Percentiles rank a stretch among this genome's conserved stretches.
phyloP scores from a whole-genome alignment of 805 yeast genomes.

The Suhomyces prunicola region DNA sequence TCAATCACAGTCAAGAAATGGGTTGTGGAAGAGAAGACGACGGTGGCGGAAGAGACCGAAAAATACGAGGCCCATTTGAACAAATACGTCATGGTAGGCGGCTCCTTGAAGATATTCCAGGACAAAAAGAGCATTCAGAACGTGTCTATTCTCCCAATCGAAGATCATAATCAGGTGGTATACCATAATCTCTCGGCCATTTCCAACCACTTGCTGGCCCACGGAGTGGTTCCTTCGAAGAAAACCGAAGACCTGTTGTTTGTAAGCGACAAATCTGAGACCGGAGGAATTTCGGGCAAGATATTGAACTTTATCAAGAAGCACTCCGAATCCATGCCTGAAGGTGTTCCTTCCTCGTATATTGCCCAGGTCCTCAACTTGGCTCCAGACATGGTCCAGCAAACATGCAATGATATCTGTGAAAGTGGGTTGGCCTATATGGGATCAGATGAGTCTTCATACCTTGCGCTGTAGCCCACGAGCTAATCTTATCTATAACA shows the following conservation, averaged over 20 bases:
- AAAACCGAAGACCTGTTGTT: constrained; percentile 19
- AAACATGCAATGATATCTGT: constrained; percentile 50
- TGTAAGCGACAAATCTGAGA: constrained; percentile 21
- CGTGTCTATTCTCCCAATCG: constrained; percentile 54
- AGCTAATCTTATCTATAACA: background rate
- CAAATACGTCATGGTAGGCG: constrained; percentile 57
- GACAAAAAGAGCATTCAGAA: constrained; percentile 64
- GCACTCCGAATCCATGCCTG: constrained; percentile 57
- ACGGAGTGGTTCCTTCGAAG: constrained; percentile 37
- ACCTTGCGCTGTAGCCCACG: background rate
- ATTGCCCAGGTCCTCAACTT: constrained; percentile 57
- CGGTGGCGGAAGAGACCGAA: constrained; percentile 29
- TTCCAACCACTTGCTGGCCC: constrained; percentile 48
- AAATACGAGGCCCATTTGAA: constrained; percentile 41
- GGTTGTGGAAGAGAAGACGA: constrained; percentile 38
- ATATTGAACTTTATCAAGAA: constrained; percentile 48
- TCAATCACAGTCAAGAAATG: constrained; percentile 59
- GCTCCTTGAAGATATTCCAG: constrained; percentile 51
- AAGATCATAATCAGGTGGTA: constrained; percentile 63
- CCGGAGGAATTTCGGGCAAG: constrained; percentile 34
- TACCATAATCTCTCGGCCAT: constrained; percentile 68
- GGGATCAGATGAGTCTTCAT: constrained; percentile 57
- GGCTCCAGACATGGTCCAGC: constrained; percentile 46
- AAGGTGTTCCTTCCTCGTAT: constrained; percentile 69
- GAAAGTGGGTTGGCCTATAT: constrained; percentile 69